These are phyloP conservation scores for Potentilla sterilis DNA, from an alignment of 306 rosid species.

Conservation along the genomic window DNA sequence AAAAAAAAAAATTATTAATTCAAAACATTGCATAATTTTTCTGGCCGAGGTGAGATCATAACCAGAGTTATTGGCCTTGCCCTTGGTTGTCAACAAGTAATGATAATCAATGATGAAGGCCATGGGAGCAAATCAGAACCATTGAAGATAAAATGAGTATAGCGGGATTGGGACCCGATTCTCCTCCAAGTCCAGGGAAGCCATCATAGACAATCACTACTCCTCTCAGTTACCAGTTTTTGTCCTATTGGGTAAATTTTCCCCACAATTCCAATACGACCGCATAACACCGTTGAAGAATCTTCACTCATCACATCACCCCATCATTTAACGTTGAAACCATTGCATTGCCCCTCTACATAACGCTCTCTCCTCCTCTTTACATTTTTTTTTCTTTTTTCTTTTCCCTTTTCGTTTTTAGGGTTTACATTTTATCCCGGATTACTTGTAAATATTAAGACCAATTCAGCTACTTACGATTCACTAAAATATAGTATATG, in stretches of 20 bases:
- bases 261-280: conserved; percentile 14
- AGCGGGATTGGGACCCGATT: too few relatives aligned
- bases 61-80: neutral
- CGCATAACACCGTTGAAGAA: neutral
- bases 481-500: too few relatives aligned
- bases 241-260: neutral
- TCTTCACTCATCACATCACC: neutral
- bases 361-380: too few relatives aligned
- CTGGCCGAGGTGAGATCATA: too few relatives aligned
- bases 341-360: neutral
- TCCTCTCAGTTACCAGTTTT: neutral
- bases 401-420: too few relatives aligned
- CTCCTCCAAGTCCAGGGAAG: conserved; percentile 27
- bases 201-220: conserved; percentile 40
- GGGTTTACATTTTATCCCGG: too few relatives aligned
- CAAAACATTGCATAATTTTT: too few relatives aligned
- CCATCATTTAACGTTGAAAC: conserved; percentile 9
- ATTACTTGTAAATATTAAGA: too few relatives aligned
- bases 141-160: conserved; percentile 35
- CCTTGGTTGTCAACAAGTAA: neutral
- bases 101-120: neutral
- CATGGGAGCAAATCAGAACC: conserved; percentile 38
- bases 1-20: too few relatives aligned
- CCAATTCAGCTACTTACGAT: too few relatives aligned
- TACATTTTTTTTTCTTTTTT: neutral